phyloP scores from a whole-genome alignment of 116 monocot genomes.

The Iris pallida region DNA sequence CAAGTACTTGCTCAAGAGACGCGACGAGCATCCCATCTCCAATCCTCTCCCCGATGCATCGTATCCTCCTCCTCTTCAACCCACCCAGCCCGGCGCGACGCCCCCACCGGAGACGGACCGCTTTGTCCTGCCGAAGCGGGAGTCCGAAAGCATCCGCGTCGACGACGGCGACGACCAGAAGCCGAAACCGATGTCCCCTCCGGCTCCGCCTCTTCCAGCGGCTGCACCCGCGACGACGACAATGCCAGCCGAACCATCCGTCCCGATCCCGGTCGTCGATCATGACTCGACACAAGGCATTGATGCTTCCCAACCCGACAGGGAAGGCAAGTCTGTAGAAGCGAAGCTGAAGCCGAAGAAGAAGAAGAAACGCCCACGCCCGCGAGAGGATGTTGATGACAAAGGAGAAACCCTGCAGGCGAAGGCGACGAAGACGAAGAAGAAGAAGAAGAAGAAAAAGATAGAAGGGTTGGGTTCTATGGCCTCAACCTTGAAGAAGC shows the following conservation, averaged over 20 bases:
- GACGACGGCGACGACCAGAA: background rate
- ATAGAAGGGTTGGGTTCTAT: background rate
- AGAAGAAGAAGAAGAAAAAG: slow-evolving; percentile 21
- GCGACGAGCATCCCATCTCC: slow-evolving; percentile 36
- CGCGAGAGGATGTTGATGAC: slow-evolving; percentile 9
- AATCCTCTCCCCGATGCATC: slow-evolving; percentile 8
- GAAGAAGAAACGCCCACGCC: slow-evolving; percentile 10
- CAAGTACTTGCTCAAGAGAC: slow-evolving; percentile 68
- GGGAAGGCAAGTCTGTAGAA: background rate
- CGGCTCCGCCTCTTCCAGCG: background rate
- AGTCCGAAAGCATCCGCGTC: background rate
- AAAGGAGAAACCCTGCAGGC: slow-evolving; percentile 2
- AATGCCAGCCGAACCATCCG: too few species aligned
- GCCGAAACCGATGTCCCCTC: background rate
- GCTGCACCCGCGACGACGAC: background rate
- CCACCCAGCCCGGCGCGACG: background rate
- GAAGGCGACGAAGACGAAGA: too few species aligned
- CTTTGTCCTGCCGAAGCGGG: background rate
- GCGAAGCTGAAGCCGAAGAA: background rate
- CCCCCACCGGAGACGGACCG: background rate
- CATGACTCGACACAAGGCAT: too few species aligned
- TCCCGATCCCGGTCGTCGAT: too few species aligned
- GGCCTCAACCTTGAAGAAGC: background rate
- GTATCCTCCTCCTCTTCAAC: background rate
- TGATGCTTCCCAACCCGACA: too few species aligned